Conservation (phyloP, 306 rosid species). For the Acacia crassicarpa region DNA sequence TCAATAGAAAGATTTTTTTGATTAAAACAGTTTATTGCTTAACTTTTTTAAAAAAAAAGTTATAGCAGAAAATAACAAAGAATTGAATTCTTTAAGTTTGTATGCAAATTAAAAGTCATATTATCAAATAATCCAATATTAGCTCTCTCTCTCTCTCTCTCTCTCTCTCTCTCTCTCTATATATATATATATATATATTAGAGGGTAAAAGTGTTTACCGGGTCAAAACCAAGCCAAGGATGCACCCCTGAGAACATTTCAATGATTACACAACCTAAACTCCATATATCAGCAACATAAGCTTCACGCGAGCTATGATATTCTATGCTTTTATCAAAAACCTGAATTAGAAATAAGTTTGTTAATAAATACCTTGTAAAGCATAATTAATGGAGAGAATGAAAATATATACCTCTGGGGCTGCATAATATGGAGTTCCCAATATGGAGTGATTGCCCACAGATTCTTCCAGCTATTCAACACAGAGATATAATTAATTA, state of each 20-base stretch:
- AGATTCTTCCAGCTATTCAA: not conserved
- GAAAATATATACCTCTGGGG: not conserved
- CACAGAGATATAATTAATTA: not conserved
- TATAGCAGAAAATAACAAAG: too few relatives aligned
- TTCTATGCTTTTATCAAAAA: not conserved
- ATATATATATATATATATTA: not conserved
- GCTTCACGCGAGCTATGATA: not conserved
- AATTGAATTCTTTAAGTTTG: not conserved
- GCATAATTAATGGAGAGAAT: not conserved
- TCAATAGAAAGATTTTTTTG: too few relatives aligned
- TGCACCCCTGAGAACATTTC: not conserved
- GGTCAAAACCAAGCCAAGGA: not conserved
- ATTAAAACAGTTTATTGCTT: too few relatives aligned
- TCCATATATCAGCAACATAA: not conserved
- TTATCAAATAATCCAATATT: not conserved
- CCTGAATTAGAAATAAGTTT: not conserved
- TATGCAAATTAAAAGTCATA: not conserved
- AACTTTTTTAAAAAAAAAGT: too few relatives aligned
- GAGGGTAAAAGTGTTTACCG: not conserved
- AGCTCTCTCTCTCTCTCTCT: not conserved
- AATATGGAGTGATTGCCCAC: not conserved
- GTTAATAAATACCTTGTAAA: not conserved
- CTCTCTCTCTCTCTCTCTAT: too few relatives aligned
- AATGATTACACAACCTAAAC: not conserved
- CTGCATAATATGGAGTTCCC: not conserved